A percentile compares a stretch with the other conserved stretches of the same genome.
Conservation (phyloP, 75 land plant genomes). For the Adiantum capillusveneris region DNA sequence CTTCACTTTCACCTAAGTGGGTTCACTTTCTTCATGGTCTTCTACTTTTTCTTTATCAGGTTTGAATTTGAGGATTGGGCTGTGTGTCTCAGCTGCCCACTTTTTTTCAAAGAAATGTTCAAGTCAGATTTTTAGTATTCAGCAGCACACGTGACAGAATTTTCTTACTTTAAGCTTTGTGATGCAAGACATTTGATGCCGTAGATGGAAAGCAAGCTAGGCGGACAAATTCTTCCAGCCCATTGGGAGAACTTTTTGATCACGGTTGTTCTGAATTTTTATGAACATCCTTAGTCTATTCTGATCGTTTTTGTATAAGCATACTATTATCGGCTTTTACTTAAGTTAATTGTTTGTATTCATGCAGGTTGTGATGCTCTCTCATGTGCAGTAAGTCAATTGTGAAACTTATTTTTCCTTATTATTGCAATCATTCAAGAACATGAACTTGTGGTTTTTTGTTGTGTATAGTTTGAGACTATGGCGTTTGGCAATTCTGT, state of each 20-base stretch:
- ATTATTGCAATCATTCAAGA: neutral
- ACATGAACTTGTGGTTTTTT: neutral
- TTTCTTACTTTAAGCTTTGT: neutral
- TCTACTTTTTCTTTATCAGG: conserved; percentile 35
- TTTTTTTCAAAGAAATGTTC: conserved; percentile 3
- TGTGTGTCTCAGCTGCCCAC: neutral
- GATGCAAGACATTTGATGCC: conserved; percentile 94
- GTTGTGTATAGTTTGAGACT: conserved; percentile 66
- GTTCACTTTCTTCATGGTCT: conserved; percentile 29
- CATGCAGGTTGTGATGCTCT: conserved; percentile 98
- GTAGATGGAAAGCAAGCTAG: conserved; percentile 99
- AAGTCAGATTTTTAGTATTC: too few species aligned
- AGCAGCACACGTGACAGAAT: neutral
- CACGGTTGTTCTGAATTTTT: conserved; percentile 54
- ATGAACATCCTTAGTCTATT: neutral
- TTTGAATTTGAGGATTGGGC: neutral
- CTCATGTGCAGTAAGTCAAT: conserved; percentile 72
- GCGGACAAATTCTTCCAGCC: conserved; percentile 97
- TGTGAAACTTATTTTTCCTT: neutral
- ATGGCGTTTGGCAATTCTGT: conserved; percentile 88
- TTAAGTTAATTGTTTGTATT: neutral
- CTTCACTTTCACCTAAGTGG: conserved; percentile 20
- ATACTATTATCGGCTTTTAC: neutral
- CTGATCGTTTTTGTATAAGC: too few species aligned
- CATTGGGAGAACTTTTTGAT: conserved; percentile 97